Base-by-base conservation (phyloP, 1,139 yeast genomes). In the Taiozyma sp. region DNA sequence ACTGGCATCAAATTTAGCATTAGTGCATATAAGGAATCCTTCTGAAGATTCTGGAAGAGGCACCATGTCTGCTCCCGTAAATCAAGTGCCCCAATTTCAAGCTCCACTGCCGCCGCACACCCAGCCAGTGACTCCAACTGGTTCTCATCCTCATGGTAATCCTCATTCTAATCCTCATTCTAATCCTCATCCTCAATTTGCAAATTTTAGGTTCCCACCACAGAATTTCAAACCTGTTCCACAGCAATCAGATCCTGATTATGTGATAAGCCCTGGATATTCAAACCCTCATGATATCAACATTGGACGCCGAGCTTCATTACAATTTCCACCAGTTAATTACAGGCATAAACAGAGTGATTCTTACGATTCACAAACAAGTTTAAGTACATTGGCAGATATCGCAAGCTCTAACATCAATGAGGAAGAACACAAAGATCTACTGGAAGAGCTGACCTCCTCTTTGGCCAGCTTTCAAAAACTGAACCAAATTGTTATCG, bases 331-430 rank as follows among this genome's bases (percentile, higher is more conserved):
- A 10, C 55, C 60, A 22, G 48, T 50, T 26, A 50, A 53, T 9
- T 16, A 43, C n/a, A 34, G 16, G 8, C 60, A 56, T 40, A 37
- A 21, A 1, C 56, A 55, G 44, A 53, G 50, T 13, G 61, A 57
- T 40, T 60, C 63, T 0, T 52, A 55, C 34, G 62, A 58, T 48
- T 58, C 60, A 2, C 62, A 60, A 39, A 48, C 53, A 1, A 60
- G 62, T 0, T 46, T 60, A 13, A 53, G 56, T 1, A 53, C 62
- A 2, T 42, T 60, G 14, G 65, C 64, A 3, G 63, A 59, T 46
- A 56, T 60, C 43, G 63, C 62, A 2, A 54, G 55, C 4, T 34
- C 50, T 26, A 14, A 47, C 16, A 37, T 19, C 5, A 34, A 40
- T 28, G 30, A 32, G 2, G 52, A 41, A 2, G 47, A 49, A 2